Percentiles rank a stretch among this genome's conserved stretches.
phyloP scores from a whole-genome alignment of 2,329 filamentous ascomycete species.

The Aureobasidium melanogenum region DNA sequence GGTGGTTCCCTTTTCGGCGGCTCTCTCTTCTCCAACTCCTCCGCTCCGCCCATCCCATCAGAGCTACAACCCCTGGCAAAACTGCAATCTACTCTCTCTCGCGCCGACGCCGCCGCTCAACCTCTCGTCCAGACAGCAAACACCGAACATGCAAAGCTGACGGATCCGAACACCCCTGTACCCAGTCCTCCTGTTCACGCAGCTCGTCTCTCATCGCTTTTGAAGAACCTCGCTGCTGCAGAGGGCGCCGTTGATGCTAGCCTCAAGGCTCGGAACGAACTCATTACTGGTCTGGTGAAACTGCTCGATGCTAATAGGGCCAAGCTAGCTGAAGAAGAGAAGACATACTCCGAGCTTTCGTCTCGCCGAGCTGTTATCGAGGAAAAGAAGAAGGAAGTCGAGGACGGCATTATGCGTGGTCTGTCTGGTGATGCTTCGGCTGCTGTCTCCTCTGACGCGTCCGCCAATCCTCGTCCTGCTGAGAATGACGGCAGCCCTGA shows the following conservation, averaged over 20 bases:
- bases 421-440: slow-evolving; percentile 42
- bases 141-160: slow-evolving; percentile 75
- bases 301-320: slow-evolving; percentile 65
- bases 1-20: slow-evolving; percentile 43
- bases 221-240: slow-evolving; percentile 79
- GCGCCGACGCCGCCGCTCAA: slow-evolving; percentile 60
- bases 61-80: slow-evolving; percentile 71
- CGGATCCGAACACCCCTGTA: slow-evolving; percentile 56
- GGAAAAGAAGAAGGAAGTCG: slow-evolving; percentile 75
- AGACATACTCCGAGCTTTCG: slow-evolving; percentile 53
- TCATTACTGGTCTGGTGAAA: slow-evolving; percentile 75
- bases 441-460: slow-evolving; percentile 20
- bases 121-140: slow-evolving; percentile 62
- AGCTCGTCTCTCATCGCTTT: slow-evolving; percentile 76
- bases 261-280: slow-evolving; percentile 70
- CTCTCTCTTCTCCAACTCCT: slow-evolving; percentile 57
- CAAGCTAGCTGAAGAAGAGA: slow-evolving; percentile 61
- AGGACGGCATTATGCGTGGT: slow-evolving; percentile 82
- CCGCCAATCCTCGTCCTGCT: background rate
- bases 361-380: slow-evolving; percentile 66
- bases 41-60: slow-evolving; percentile 51
- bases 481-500: slow-evolving; percentile 29
- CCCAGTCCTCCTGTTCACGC: slow-evolving; percentile 87
- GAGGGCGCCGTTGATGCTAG: slow-evolving; percentile 84
- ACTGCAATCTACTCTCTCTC: slow-evolving; percentile 64